Base-by-base conservation (phyloP, 495 filamentous ascomycete genomes). In the Neurospora cerealis region DNA sequence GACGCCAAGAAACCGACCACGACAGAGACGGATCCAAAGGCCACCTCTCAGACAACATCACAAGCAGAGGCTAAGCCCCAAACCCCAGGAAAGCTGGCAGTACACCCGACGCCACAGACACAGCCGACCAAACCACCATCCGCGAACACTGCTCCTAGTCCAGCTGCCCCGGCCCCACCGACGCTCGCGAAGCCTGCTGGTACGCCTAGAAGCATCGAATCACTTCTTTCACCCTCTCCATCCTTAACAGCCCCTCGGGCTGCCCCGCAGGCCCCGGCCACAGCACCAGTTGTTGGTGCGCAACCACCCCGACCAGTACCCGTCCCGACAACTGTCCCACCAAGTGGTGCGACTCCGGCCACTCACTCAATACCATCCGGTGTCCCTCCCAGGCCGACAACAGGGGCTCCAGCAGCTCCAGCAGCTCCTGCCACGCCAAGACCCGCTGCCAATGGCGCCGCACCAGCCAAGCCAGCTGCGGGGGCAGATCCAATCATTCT, bases 401-500 rank as follows among this genome's bases (percentile, higher is more conserved):
- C 80, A 60, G 72, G 74, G 4, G 4, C 80, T 8, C 78, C 80
- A 24, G 72, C 75, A 15, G 77, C 82, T 1, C 81, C 81, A 17
- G 75, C 76, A 5, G 71, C 77, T 8, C 54, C 54, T 19, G 70
- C 77, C 40, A 66, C 54, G 54, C 54, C 54, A 66, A 70, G 77
- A 21, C 71, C 74, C 24, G 34, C 75, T 40, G 71, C 73, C 21
- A 71, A 75, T 70, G 69, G 73, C 32, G 40, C 73, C 1, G 48
- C 80, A 13, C 72, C 82, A 70, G 76, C 72, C n/a, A 75, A 74
- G 38, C 69, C 79, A 37, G 74, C 82, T 34, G 76, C 80, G 8
- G 89, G 89, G 48, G 89, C 92, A 4, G 96, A 99, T 80, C 96
- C 96, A 4, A 96, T 99, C 54, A 99, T 99, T 73, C 92, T 97